phyloP scores from a whole-genome alignment of 1,139 yeast genomes.

The Debaryomycetaceae sp. region DNA sequence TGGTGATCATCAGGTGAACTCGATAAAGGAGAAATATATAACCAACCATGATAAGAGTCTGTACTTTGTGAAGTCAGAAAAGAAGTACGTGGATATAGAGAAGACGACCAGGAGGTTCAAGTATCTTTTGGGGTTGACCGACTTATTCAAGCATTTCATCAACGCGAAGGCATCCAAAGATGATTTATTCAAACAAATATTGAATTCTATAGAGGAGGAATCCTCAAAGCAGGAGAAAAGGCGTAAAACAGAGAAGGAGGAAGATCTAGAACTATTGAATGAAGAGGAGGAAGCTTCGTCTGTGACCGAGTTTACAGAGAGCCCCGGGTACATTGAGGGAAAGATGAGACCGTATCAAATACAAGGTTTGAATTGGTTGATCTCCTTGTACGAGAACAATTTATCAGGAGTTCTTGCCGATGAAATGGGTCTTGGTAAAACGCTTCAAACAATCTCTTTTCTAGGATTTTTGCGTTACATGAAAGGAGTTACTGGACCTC shows the following conservation, averaged over 20 bases:
- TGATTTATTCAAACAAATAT: conserved; percentile 49
- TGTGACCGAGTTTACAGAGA: conserved; percentile 57
- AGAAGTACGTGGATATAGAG: conserved; percentile 45
- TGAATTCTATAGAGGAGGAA: conserved; percentile 37
- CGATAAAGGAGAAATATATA: background rate
- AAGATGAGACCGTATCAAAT: conserved; percentile 76
- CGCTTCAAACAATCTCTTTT: conserved; percentile 87
- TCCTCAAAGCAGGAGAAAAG: conserved; percentile 24
- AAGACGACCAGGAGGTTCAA: conserved; percentile 62
- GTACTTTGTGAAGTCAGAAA: conserved; percentile 50
- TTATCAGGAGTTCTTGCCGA: conserved; percentile 93
- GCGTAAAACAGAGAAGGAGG: conserved; percentile 66
- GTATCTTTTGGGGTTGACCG: conserved; percentile 63
- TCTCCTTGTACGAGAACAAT: conserved; percentile 76
- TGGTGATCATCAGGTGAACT: conserved; percentile 2
- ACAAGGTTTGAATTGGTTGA: conserved; percentile 91
- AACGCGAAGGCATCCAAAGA: conserved; percentile 64
- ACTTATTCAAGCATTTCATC: conserved; percentile 66
- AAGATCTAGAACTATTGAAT: conserved; percentile 61
- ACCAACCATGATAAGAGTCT: conserved; percentile 16
- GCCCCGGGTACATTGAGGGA: conserved; percentile 66
- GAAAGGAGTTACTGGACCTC: conserved; percentile 64
- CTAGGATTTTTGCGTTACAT: conserved; percentile 67
- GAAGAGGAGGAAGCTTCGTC: conserved; percentile 46
- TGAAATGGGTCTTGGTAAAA: conserved; percentile 98